phyloP scores from a whole-genome alignment of 805 yeast genomes.

The Aciculoconidium aculeatum region DNA sequence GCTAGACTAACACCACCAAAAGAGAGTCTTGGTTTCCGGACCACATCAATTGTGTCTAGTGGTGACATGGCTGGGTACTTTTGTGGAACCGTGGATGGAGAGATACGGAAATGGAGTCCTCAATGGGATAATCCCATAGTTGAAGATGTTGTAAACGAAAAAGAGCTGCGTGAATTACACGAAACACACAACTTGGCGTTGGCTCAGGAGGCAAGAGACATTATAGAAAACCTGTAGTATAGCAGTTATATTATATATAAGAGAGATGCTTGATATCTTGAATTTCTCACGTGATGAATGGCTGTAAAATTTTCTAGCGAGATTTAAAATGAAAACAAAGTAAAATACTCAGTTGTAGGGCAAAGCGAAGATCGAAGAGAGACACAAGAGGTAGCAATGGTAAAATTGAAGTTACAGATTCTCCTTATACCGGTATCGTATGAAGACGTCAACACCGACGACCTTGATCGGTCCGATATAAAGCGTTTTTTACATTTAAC shows the following conservation, averaged over 20 bases:
- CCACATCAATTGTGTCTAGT: constrained; percentile 48
- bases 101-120: constrained; percentile 50
- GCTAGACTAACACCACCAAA: constrained; percentile 47
- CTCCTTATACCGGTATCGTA: constrained; percentile 25
- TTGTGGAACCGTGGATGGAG: constrained; percentile 66
- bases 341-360: too few species aligned
- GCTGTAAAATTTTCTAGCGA: too few species aligned
- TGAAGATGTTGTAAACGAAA: constrained; percentile 3
- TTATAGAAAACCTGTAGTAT: too few species aligned
- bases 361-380: too few species aligned
- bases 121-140: constrained; percentile 8
- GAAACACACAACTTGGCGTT: constrained; percentile 1
- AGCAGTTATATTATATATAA: too few species aligned
- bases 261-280: too few species aligned
- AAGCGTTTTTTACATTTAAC: constrained; percentile 62
- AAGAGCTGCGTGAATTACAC: constrained; percentile 1
- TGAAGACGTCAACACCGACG: constrained; percentile 15
- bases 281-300: too few species aligned
- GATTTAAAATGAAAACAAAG: too few species aligned
- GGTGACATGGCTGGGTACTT: constrained; percentile 42
- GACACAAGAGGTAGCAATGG: too few species aligned
- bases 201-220: constrained; percentile 8
- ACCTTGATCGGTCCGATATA: constrained; percentile 19
- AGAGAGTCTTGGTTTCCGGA: constrained; percentile 34
- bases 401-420: constrained; percentile 30